Percentiles rank a stretch among this genome's conserved stretches.
These are phyloP conservation scores for Megacollybia marginata DNA, from an alignment of 768 basidiomycete genomes.

Conservation along the genomic window DNA sequence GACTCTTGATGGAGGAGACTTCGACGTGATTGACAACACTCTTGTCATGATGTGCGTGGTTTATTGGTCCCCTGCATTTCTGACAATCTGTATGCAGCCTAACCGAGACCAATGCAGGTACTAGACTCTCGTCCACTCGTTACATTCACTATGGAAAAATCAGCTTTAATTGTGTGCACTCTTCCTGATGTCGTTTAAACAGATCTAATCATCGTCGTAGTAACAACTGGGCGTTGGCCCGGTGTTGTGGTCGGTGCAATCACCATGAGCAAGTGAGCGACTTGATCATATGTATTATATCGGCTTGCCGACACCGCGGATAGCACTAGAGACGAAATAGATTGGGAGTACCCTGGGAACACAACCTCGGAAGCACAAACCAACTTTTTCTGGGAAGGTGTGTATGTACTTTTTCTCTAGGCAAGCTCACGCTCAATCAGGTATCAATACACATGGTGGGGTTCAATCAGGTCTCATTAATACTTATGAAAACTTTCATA, in stretches of 20 bases:
- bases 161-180: slow-evolving; percentile 21
- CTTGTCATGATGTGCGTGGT: slow-evolving; percentile 38
- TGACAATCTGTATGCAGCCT: slow-evolving; percentile 16
- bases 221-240: slow-evolving; percentile 73
- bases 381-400: slow-evolving; percentile 76
- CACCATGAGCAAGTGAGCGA: slow-evolving; percentile 55
- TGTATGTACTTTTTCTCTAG: slow-evolving; percentile 12
- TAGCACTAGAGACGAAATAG: slow-evolving; percentile 72
- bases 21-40: slow-evolving; percentile 48
- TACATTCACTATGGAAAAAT: slow-evolving; percentile 80
- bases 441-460: slow-evolving; percentile 36
- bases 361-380: slow-evolving; percentile 61
- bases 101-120: slow-evolving; percentile 68
- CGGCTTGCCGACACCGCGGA: not conserved
- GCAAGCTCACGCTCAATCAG: not conserved
- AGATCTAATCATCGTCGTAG: slow-evolving; percentile 20
- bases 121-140: slow-evolving; percentile 68
- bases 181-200: too few species aligned
- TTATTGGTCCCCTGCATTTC: slow-evolving; percentile 35
- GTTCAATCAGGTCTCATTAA: slow-evolving; percentile 44
- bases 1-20: slow-evolving; percentile 59
- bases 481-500: slow-evolving; percentile 66
- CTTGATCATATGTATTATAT: not conserved
- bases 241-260: slow-evolving; percentile 84
- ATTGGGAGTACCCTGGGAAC: slow-evolving; percentile 78